These are phyloP conservation scores for Plasmodium billcollinsi DNA, from an alignment of 169 alveolate genomes.

Conservation along the genomic window DNA sequence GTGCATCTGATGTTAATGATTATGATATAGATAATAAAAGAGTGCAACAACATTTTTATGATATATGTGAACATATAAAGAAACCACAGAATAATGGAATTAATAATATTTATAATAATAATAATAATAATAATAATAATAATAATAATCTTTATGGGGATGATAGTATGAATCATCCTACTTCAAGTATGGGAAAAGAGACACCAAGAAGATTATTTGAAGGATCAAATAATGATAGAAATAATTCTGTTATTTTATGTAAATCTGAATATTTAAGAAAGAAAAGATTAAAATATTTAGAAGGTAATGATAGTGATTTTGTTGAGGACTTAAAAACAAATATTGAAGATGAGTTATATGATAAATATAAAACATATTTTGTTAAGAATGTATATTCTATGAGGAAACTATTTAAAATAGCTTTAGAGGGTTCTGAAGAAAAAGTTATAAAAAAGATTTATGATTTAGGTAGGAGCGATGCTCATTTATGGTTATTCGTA, in stretches of 20 bases:
- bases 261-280: background rate
- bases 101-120: no score
- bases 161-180: no score
- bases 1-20: no score
- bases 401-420: constrained; percentile 61
- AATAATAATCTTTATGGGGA: no score
- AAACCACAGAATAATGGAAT: no score
- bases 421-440: constrained; percentile 45
- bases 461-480: constrained; percentile 71
- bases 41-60: no score
- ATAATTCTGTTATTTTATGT: background rate
- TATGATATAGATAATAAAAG: no score
- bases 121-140: no score
- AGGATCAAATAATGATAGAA: no score
- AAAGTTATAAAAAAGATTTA: constrained; percentile 32
- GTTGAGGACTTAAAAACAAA: constrained; percentile 48
- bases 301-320: constrained; percentile 14
- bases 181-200: no score
- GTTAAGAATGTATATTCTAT: constrained; percentile 48
- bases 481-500: constrained; percentile 52
- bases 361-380: constrained; percentile 48
- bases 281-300: background rate
- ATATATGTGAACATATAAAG: no score
- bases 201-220: no score
- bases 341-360: constrained; percentile 21